Conservation (phyloP, 1,139 yeast genomes). For the Arxiozyma heterogenica region DNA sequence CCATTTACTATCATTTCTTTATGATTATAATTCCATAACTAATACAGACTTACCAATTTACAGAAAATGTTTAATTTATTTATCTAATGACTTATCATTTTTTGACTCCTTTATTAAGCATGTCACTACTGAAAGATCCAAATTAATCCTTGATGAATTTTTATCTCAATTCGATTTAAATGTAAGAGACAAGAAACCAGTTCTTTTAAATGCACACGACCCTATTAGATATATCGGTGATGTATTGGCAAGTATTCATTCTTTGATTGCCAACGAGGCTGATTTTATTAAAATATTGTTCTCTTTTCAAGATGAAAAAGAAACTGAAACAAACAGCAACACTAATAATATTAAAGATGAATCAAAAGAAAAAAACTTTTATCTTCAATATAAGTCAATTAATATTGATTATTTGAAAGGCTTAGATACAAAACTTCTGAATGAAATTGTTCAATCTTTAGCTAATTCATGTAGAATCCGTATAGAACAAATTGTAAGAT, state of each 20-base stretch:
- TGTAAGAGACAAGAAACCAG: conserved; percentile 34
- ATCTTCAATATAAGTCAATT: conserved; percentile 1
- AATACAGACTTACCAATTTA: conserved; percentile 12
- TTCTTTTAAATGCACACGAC: conserved; percentile 66
- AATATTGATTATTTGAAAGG: conserved; percentile 16
- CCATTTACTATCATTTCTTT: conserved; percentile 30
- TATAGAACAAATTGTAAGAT: conserved; percentile 59
- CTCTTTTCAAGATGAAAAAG: conserved; percentile 29
- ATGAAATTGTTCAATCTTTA: conserved; percentile 41
- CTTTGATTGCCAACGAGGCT: conserved; percentile 79
- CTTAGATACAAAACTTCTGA: conserved; percentile 27
- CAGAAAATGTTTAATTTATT: conserved; percentile 26
- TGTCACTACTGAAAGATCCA: conserved; percentile 52
- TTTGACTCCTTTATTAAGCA: conserved; percentile 47
- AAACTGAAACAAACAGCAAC: conserved; percentile 1
- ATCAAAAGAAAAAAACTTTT: neutral
- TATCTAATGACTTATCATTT: conserved; percentile 33
- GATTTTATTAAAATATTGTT: conserved; percentile 60
- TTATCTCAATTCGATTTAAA: conserved; percentile 39
- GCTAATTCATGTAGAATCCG: conserved; percentile 44
- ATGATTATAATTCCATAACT: conserved; percentile 17
- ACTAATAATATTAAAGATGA: conserved; percentile 12
- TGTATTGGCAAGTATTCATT: conserved; percentile 79
- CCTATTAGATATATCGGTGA: conserved; percentile 80
- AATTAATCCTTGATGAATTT: conserved; percentile 50